Percentiles rank a stretch among this genome's conserved stretches.
These are phyloP conservation scores for Aureobasidium sp. DNA, from an alignment of 2,329 filamentous ascomycete species.

Conservation along the genomic window DNA sequence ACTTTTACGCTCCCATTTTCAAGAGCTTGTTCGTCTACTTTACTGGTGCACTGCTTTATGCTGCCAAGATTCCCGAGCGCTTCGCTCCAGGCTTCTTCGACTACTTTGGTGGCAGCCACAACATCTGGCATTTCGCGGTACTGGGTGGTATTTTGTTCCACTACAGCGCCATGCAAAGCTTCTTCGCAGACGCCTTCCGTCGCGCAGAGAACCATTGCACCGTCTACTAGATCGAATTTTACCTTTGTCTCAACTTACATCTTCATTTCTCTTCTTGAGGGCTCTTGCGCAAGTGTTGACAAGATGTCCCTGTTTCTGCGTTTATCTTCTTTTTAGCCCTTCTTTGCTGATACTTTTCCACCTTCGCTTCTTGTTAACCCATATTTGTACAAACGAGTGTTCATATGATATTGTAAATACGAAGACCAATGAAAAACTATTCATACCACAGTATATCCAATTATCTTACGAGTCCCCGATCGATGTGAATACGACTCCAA, in stretches of 20 bases:
- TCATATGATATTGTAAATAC: not conserved
- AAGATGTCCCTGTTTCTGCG: not conserved
- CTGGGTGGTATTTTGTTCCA: slow-evolving; percentile 95
- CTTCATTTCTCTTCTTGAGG: not conserved
- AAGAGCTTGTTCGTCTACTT: slow-evolving; percentile 87
- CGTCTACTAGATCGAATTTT: slow-evolving; percentile 17
- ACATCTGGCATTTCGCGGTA: slow-evolving; percentile 94
- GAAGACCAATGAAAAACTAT: not conserved
- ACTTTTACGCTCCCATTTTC: slow-evolving; percentile 80
- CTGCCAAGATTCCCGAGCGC: slow-evolving; percentile 83
- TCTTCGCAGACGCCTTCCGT: slow-evolving; percentile 57
- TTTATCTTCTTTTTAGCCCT: not conserved
- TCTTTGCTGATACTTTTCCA: not conserved
- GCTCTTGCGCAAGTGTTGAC: slow-evolving; percentile 16
- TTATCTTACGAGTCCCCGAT: not conserved
- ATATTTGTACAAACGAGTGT: not conserved
- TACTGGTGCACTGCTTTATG: slow-evolving; percentile 76
- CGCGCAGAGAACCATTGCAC: slow-evolving; percentile 23
- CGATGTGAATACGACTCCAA: not conserved
- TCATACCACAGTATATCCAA: not conserved
- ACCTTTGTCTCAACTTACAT: not conserved
- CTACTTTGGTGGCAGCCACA: slow-evolving; percentile 91
- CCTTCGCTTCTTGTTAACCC: slow-evolving; percentile 1
- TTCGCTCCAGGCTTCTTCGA: slow-evolving; percentile 93
- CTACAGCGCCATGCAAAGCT: slow-evolving; percentile 90